Evolutionary conservation across 306 rosid genomes (phyloP), one percentile per base, ranked within the genome.

Genomic region (Pterocarpus macrocarpus): DNA sequence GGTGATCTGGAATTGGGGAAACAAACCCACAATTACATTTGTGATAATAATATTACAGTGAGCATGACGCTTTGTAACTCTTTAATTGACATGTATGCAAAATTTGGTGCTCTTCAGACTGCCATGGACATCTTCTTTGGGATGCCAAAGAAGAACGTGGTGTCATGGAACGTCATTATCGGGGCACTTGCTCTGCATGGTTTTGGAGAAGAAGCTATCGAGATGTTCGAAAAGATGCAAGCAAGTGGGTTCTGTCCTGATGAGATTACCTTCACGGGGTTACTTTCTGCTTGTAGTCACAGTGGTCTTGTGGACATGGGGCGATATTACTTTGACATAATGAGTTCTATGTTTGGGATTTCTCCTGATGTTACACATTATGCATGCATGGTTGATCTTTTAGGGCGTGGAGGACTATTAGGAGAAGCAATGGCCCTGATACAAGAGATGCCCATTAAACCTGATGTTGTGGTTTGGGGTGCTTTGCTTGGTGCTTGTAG

Each of bases 401-500:
- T 94, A 36, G 97, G 98, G 45, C 79, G 95, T n/a, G 80, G 88
- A 10, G 95, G 97, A 8, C 77, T 79, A 38, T 45, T 94, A 47
- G 87, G 84, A 77, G 94, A 90, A 84, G 98, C 94, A 13, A 68
- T 88, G 14, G 35, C 76, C 30, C 80, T 94, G 73, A 84, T 91
- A 47, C 77, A 72, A 75, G 83, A 64, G 76, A 91, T 94, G 98
- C 91, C 91, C 12, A 56, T 87, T 84, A 91, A 85, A 81, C 92
- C 95, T 0, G 97, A 94, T 69, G 86, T 85, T 11, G 94, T 94
- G 8, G 85, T 90, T 52, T 91, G 88, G 93, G 92, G 97, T 44
- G 92, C 95, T 76, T 80, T 91, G 84, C 97, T 94, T 14, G 87
- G 98, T 84, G 95, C 95, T 82, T 94, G 94, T 84, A 86, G 90